Conservation (phyloP, 176 grass and related monocot species). For the Elymus sibiricus region DNA sequence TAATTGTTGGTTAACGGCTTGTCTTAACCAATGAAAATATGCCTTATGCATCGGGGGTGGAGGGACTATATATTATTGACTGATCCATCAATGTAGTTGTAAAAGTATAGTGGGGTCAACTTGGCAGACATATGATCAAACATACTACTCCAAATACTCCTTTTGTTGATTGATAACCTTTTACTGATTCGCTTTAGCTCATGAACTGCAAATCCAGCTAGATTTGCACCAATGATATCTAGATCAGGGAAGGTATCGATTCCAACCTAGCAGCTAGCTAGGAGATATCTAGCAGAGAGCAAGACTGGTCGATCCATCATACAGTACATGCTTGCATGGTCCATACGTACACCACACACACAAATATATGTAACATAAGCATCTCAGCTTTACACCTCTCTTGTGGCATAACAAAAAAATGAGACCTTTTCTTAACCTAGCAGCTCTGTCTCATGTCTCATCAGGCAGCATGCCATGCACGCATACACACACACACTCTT, state of each 20-base stretch:
- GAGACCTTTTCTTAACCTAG: conserved; percentile 34
- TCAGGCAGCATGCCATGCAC: background rate
- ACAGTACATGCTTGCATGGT: conserved; percentile 13
- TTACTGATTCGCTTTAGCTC: background rate
- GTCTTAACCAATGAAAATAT: background rate
- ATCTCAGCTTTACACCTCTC: conserved; percentile 23
- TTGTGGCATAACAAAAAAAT: conserved; percentile 53
- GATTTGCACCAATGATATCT: conserved; percentile 20
- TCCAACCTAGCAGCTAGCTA: conserved; percentile 4
- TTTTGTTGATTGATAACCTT: conserved; percentile 26
- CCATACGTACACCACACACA: background rate
- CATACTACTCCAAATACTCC: background rate
- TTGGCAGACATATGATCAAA: background rate
- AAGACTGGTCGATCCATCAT: conserved; percentile 7
- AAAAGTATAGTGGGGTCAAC: background rate
- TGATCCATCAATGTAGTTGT: background rate
- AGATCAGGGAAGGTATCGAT: conserved; percentile 27
- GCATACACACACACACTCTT: background rate
- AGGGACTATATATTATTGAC: background rate
- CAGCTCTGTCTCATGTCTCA: conserved; percentile 4
- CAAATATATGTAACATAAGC: conserved; percentile 7
- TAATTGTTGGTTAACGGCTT: too few relatives aligned
- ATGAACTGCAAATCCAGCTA: conserved; percentile 31
- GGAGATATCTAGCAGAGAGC: conserved; percentile 3
- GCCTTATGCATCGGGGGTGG: background rate